Evolutionary conservation across 1,284 basidiomycete species (phyloP).

Genomic region (Moesziomyces antarcticus): DNA sequence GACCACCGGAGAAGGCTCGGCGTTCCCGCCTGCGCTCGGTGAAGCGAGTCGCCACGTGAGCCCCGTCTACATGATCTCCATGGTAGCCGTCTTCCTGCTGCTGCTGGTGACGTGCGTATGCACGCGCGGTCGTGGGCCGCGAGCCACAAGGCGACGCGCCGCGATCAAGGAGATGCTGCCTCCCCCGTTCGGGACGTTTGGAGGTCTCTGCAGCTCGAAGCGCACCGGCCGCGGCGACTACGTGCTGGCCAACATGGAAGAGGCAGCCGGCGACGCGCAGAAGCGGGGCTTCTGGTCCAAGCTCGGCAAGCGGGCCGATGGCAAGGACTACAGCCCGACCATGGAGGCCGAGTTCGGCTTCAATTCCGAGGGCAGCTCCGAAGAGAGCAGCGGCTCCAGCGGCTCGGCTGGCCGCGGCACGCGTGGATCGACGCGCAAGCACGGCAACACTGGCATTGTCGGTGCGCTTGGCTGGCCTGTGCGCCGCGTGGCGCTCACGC

Average conservation of each 20-base stretch:
- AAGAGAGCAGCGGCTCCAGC: constrained; percentile 39
- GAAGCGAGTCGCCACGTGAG: constrained; percentile 28
- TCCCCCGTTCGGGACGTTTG: constrained; percentile 48
- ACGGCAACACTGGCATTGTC: constrained; percentile 16
- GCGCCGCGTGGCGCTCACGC: constrained; percentile 27
- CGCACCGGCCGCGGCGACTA: constrained; percentile 54
- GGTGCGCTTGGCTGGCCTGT: constrained; percentile 37
- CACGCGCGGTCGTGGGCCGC: constrained; percentile 47
- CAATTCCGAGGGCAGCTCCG: constrained; percentile 47
- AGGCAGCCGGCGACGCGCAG: constrained; percentile 34
- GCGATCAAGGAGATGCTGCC: constrained; percentile 52
- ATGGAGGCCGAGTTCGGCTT: constrained; percentile 49
- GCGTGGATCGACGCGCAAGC: constrained; percentile 17
- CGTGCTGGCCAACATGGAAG: constrained; percentile 61
- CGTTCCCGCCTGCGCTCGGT: constrained; percentile 37
- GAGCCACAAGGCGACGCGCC: constrained; percentile 41
- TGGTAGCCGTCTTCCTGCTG: constrained; percentile 42
- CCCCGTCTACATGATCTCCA: constrained; percentile 31
- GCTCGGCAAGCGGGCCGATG: constrained; percentile 37
- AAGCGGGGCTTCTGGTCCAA: constrained; percentile 45
- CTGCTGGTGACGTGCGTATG: constrained; percentile 45
- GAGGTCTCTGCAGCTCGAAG: constrained; percentile 42
- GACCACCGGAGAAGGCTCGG: constrained; percentile 45
- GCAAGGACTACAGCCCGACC: constrained; percentile 39
- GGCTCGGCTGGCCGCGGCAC: constrained; percentile 21